Evolutionary conservation across 495 filamentous ascomycete genomes (phyloP).

Genomic region (Daldinia grandis): DNA sequence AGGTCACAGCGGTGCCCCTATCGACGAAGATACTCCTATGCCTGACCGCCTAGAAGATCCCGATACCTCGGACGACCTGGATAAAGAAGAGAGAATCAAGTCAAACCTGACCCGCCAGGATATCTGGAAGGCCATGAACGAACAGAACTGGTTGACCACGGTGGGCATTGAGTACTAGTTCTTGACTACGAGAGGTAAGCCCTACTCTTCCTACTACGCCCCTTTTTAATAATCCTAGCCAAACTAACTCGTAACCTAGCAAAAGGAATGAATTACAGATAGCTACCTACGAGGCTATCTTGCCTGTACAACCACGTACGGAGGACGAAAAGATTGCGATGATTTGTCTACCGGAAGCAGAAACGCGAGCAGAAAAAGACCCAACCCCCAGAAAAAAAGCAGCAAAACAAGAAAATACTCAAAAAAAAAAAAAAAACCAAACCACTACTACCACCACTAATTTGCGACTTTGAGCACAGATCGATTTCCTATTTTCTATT

Average conservation of each 20-base stretch:
- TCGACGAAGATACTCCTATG: not conserved
- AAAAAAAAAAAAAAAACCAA: not conserved
- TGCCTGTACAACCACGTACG: not conserved
- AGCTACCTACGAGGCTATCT: not conserved
- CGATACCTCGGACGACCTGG: not conserved
- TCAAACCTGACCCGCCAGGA: slow-evolving; percentile 22
- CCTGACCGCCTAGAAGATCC: not conserved
- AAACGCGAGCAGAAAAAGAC: not conserved
- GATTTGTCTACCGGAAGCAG: not conserved
- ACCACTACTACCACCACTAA: not conserved
- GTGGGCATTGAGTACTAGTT: slow-evolving; percentile 32
- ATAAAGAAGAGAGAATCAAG: slow-evolving; percentile 1
- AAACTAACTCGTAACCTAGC: not conserved
- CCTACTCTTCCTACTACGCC: not conserved
- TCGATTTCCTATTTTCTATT: not conserved
- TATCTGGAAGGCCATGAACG: slow-evolving; percentile 31
- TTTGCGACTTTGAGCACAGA: not conserved
- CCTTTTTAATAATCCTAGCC: too few species aligned
- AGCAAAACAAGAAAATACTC: not conserved
- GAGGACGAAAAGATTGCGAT: not conserved
- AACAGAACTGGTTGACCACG: slow-evolving; percentile 28
- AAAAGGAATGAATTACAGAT: not conserved
- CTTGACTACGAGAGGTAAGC: slow-evolving; percentile 5
- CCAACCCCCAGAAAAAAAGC: not conserved
- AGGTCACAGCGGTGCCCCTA: not conserved